Evolutionary conservation across 1,139 yeast species (phyloP), one percentile per base, ranked within the genome.

Genomic region (Blastobotrys indianensis): DNA sequence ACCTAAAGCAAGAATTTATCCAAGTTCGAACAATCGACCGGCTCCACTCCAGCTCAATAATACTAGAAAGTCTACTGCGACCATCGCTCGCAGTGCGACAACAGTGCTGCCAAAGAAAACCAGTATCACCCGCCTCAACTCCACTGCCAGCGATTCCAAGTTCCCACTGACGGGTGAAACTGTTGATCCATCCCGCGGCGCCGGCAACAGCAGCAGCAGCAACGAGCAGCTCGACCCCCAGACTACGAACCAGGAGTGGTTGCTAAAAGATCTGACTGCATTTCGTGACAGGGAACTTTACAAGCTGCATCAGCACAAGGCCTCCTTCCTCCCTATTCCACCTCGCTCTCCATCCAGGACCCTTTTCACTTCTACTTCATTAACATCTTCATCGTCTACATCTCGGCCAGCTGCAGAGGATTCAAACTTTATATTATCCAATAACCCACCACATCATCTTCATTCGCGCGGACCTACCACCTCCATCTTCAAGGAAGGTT

Each of bases 331-430:
- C 39, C 38, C 47, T 6, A 46, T 48, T 20, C 51, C 51, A n/a
- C 51, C 51, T 8, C 45, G 45, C 33, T 42, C 47, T 12, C 51
- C 51, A 28, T 31, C 34, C 37, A 42, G 51, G 16, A 42, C 12
- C 23, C 34, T 40, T 12, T 28, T 20, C 32, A 39, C 35, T 15
- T 29, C 12, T 11, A 4, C 9, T 13, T 37, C 39, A 25, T n/a
- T 20, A 37, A 34, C 11, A 16, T 28, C 16, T 33, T 15, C 44
- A 35, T 12, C 23, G 39, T 28, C 32, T n/a, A 8, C 44, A 41
- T 30, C 32, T 41, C 20, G 44, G 44, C 11, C 17, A 35, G 16
- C 10, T 13, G 29, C 35, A n/a, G n/a, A n/a, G 7, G 25, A 20
- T 7, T 4, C 25, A 20, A 20, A 20, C 25, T 20, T 20, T 20